Conservation (phyloP, 495 filamentous ascomycete species). For the Neurospora sp. region DNA sequence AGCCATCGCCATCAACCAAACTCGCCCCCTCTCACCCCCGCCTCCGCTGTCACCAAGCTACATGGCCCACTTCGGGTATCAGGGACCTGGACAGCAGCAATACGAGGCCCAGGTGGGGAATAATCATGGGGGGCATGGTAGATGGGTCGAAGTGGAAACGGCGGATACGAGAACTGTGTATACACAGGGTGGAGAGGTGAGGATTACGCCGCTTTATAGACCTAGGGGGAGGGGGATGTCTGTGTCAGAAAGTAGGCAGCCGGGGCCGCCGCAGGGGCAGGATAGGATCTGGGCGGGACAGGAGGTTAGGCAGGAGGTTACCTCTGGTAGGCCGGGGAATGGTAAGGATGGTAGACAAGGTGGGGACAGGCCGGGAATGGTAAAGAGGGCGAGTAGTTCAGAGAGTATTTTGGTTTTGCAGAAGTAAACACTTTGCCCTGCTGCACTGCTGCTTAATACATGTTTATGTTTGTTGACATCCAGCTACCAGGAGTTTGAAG, state of each 20-base stretch:
- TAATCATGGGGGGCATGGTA: background rate
- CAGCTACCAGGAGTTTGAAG: background rate
- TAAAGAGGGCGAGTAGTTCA: constrained; percentile 2
- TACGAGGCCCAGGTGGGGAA: background rate
- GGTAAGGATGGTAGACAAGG: background rate
- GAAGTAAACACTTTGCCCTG: background rate
- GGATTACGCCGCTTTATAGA: background rate
- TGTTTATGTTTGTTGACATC: background rate
- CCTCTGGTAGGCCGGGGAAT: background rate
- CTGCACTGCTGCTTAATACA: background rate
- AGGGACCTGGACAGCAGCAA: background rate
- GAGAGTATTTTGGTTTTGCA: constrained; percentile 4
- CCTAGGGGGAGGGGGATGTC: background rate
- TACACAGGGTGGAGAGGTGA: background rate
- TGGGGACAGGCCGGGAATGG: background rate
- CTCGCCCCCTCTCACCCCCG: background rate
- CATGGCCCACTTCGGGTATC: background rate
- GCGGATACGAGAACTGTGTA: background rate
- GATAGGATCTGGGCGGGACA: background rate
- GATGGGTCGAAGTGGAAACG: background rate
- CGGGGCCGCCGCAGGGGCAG: background rate
- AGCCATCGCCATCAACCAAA: background rate
- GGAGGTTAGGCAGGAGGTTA: background rate
- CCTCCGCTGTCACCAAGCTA: background rate
- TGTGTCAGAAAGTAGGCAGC: no score